Conservation (phyloP, 2,329 filamentous ascomycete genomes). For the Colletotrichum gigasporum region DNA sequence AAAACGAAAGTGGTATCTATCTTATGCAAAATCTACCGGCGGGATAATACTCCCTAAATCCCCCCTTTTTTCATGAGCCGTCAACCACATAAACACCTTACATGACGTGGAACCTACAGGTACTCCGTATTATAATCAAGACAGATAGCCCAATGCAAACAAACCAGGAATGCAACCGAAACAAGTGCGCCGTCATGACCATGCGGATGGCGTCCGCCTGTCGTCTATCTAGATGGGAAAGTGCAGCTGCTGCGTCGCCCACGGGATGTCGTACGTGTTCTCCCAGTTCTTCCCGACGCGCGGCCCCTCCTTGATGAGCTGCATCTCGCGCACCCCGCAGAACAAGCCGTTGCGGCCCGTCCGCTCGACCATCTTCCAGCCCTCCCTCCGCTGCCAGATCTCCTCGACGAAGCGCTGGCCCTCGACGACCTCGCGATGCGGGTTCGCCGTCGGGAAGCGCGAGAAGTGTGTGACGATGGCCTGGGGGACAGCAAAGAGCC, state of each 20-base stretch:
- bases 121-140: too few species aligned
- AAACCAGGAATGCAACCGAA: background rate
- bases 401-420: conserved; percentile 63
- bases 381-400: conserved; percentile 53
- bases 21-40: background rate
- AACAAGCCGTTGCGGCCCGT: conserved; percentile 61
- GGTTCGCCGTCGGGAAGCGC: conserved; percentile 67
- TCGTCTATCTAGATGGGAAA: conserved; percentile 28
- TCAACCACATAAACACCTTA: background rate
- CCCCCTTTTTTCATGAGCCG: background rate
- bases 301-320: conserved; percentile 40
- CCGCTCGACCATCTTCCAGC: conserved; percentile 53
- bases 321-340: conserved; percentile 64
- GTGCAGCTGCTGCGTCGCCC: conserved; percentile 17
- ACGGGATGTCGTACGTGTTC: conserved; percentile 24
- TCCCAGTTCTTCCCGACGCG: conserved; percentile 28
- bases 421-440: conserved; percentile 66
- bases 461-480: conserved; percentile 64
- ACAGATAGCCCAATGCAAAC: too few species aligned
- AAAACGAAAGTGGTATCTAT: conserved; percentile 27
- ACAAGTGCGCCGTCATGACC: background rate
- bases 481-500: conserved; percentile 69
- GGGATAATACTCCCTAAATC: background rate
- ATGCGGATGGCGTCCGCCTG: too few species aligned
- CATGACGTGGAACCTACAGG: too few species aligned